These are phyloP conservation scores for Penicillium tannophilum DNA, from an alignment of 495 filamentous ascomycete genomes.

Conservation along the genomic window DNA sequence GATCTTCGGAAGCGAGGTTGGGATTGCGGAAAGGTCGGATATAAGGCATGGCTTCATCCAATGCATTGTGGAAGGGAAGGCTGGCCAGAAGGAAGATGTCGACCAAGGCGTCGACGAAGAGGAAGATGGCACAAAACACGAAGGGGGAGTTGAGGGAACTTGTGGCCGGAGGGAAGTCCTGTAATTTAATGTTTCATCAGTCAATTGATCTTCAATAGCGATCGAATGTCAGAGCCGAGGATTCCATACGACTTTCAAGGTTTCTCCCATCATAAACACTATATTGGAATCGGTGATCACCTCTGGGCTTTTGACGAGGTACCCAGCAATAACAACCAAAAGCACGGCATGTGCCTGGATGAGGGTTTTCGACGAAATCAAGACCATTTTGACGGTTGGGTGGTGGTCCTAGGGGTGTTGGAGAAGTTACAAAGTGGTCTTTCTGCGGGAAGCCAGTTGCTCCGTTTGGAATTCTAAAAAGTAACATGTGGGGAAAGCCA, in stretches of 20 bases:
- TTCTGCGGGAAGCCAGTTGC: background rate
- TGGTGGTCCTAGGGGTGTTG: background rate
- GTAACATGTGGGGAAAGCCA: conserved; percentile 25
- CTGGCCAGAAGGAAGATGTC: conserved; percentile 72
- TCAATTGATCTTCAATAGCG: background rate
- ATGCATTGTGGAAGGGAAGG: conserved; percentile 44
- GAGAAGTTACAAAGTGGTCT: conserved; percentile 8
- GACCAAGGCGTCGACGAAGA: conserved; percentile 65
- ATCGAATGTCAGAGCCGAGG: background rate
- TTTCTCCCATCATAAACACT: conserved; percentile 80
- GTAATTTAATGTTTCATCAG: conserved; percentile 36
- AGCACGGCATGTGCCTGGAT: conserved; percentile 78
- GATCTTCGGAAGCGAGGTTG: conserved; percentile 31
- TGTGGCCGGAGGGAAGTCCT: conserved; percentile 59
- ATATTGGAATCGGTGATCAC: conserved; percentile 75
- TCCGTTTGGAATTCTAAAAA: conserved; percentile 1
- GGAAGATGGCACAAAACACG: conserved; percentile 69
- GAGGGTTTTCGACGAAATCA: conserved; percentile 75
- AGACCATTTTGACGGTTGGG: conserved; percentile 59
- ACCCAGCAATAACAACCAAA: conserved; percentile 78
- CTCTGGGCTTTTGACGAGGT: conserved; percentile 72
- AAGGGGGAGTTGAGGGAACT: conserved; percentile 60
- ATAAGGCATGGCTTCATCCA: conserved; percentile 37
- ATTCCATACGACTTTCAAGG: conserved; percentile 70
- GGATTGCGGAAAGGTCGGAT: conserved; percentile 31